Base-by-base conservation (phyloP, 441 rosid genomes). In the Sinapis alba region DNA sequence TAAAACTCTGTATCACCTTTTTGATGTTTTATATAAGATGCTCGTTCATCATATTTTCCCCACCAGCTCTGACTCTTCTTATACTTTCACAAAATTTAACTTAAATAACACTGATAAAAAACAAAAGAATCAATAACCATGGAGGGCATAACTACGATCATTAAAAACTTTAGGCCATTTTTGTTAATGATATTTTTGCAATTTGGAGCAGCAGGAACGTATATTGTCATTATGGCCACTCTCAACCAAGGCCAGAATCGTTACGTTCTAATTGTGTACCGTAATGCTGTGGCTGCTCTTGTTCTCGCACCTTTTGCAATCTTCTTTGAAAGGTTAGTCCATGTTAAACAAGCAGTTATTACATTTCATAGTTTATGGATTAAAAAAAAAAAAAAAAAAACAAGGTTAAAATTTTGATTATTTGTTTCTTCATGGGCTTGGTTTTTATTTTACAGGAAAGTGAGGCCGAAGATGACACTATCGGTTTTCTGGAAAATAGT, bases 271-370 rank as follows among this genome's bases (percentile, higher is more conserved):
- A 74, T 90, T 30, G 91, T 86, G 41, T 91, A 89, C 71, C 90
- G 94, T 36, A 89, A 93, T 71, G 85, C 74, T 28, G 60, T 84
- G 13, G 94, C 94, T 20, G 84, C 96, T 18, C 79, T 91, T 26
- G 76, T 79, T n/a, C 85, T 93, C 26, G 87, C 93, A 13, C 94
- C 97, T 60, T 87, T 93, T 28, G 97, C 97, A 10, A 73, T 91
- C 9, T 7, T 90, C 78, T 65, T 93, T 3, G 98, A 91, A 78
- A 54, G 59, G 59, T 54, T 5, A 54, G 59, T 54, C 59, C 24
- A 20, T 54, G 59, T 54, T 20, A 20, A 54, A 10, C 27, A 54
- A 20, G 27, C 59, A 54, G 21, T 21, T 4, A 19, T 10, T 54
- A 20, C 15, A 54, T 58, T 58, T 58, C 28, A 27, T 50, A 11